These are phyloP conservation scores for Scutellaria barbata DNA, from an alignment of 257 asterid genomes.

Conservation along the genomic window DNA sequence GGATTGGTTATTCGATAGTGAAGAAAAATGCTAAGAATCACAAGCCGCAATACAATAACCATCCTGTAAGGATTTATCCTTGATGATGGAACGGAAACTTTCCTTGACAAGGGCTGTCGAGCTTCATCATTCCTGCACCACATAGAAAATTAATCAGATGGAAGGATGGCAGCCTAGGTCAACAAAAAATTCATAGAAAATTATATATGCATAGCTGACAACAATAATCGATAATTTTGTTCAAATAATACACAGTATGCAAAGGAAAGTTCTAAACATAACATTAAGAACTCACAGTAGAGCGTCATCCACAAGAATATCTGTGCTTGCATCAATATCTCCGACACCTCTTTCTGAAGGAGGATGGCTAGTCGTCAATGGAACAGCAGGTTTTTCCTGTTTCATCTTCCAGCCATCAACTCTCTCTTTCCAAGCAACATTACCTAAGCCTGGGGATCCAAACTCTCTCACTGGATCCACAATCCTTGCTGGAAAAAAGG, in stretches of 20 bases:
- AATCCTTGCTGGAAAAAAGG: constrained; percentile 68
- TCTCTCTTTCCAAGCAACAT: constrained; percentile 97
- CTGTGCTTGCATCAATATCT: constrained; percentile 86
- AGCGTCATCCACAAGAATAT: constrained; percentile 77
- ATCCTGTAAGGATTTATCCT: constrained; percentile 88
- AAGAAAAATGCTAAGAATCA: constrained; percentile 69
- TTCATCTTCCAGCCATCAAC: constrained; percentile 96
- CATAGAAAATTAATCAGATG: constrained; percentile 23
- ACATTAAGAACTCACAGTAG: constrained; percentile 61
- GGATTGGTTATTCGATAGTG: constrained; percentile 85
- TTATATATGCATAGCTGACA: constrained; percentile 1
- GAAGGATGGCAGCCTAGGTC: constrained; percentile 12
- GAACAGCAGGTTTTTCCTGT: constrained; percentile 75
- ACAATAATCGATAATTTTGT: neutral
- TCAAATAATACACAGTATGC: neutral
- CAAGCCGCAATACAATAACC: constrained; percentile 80
- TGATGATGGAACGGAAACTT: constrained; percentile 80
- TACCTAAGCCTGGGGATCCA: constrained; percentile 83
- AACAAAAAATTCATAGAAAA: neutral
- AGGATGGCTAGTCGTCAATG: constrained; percentile 75
- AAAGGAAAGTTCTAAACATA: constrained; percentile 11
- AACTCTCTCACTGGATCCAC: constrained; percentile 84
- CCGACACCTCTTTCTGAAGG: constrained; percentile 84
- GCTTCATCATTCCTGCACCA: constrained; percentile 85
- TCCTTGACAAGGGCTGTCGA: constrained; percentile 88